Evolutionary conservation across 176 grass and related monocot genomes (phyloP), one percentile per base, ranked within the genome.

Genomic region (Pontederia paniculata): DNA sequence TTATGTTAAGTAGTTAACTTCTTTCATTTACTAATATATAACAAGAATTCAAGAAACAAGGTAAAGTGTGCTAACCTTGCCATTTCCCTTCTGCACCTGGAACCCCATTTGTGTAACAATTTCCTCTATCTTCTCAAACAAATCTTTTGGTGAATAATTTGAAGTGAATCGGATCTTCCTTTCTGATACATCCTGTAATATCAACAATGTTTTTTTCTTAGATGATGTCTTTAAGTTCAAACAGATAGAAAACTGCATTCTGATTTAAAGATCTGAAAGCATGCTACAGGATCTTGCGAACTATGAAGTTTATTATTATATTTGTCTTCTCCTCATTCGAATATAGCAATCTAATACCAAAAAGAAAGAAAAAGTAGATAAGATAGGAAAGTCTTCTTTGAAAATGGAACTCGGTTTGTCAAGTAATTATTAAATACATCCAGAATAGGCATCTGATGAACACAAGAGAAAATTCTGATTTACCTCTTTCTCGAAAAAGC

Each of bases 401-500:
- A 37, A 37, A 37, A 37, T 5, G 7, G 28, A 37, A 37, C 28
- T 1, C 28, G 7, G 0, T 37, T 37, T 37, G 3, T 37, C 28
- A 3, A 37, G 28, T 37, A 37, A 37, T n/a, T n/a, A n/a, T n/a
- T n/a, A 37, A 0, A 6, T 5, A 37, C 7, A 37, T 37, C 28
- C 7, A 37, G 28, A 6, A 6, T 37, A 37, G 7, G 28, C 28
- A 37, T 37, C 28, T 37, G 28, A 37, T 2, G 28, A 37, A 6
- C 7, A 37, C 1, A 37, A 37, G 3, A 58, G 17, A n/a, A 50
- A 13, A n/a, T n/a, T 42, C 28, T 17, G 7, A 37, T 14, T 67
- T 59, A 98, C 93, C 76, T 98, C 93, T 75, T 91, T 74, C 72
- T 98, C 86, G 17, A 98, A 98, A 63, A 98, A 91, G 12, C 93